Evolutionary conservation across 805 yeast species (phyloP).

Genomic region (Debaryomyces prosopidis): DNA sequence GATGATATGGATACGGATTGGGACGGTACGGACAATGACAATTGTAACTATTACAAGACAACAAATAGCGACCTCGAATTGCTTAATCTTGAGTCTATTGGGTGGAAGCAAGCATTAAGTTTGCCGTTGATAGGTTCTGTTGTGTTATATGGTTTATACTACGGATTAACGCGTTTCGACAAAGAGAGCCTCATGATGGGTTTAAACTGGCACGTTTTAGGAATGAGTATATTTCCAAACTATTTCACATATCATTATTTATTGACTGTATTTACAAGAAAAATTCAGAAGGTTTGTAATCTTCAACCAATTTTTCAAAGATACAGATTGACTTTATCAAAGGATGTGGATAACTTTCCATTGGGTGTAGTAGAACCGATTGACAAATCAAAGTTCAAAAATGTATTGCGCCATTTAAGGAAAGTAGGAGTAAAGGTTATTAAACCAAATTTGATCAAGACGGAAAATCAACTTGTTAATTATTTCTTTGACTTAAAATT

Average conservation of each 20-base stretch:
- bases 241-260: conserved; percentile 26
- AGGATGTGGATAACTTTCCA: conserved; percentile 36
- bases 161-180: conserved; percentile 31
- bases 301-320: conserved; percentile 28
- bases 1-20: conserved; percentile 6
- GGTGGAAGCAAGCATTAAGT: conserved; percentile 28
- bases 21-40: conserved; percentile 24
- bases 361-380: conserved; percentile 33
- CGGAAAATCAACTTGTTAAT: conserved; percentile 20
- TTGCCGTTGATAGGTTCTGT: conserved; percentile 48
- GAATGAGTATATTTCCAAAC: conserved; percentile 33
- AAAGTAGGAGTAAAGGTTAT: conserved; percentile 13
- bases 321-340: conserved; percentile 41
- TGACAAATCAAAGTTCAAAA: conserved; percentile 9
- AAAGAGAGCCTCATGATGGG: conserved; percentile 26
- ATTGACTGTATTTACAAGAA: conserved; percentile 25
- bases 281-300: not conserved
- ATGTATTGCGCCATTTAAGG: conserved; percentile 10
- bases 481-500: conserved; percentile 21
- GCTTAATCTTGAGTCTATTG: conserved; percentile 5
- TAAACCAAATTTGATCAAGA: conserved; percentile 23
- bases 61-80: conserved; percentile 4
- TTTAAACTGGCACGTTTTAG: conserved; percentile 35
- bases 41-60: conserved; percentile 7
- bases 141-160: conserved; percentile 39